Base-by-base conservation (phyloP, 345 rosid genomes). In the Corchorus capsularis region DNA sequence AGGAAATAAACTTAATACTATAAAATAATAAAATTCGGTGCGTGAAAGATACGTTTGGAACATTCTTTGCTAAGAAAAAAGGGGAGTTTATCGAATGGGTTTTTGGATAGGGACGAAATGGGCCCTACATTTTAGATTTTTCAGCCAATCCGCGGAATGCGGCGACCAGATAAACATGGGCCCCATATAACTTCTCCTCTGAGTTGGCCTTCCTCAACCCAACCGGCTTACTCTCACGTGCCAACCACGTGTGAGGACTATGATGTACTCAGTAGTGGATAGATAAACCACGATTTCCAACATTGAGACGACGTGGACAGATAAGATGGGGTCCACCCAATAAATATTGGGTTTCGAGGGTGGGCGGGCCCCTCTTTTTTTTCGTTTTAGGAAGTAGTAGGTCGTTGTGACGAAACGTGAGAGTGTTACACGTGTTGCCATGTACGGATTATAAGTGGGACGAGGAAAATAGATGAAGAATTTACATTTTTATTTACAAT, bases 101-200 rank as follows among this genome's bases (percentile, higher is more conserved):
- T 61, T 63, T 63, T 46, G 76, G 76, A 73, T 64, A 4, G 10
- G 20, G 20, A 62, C 5, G 56, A 8, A 20, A 14, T 7, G 77
- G 76, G 78, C 11, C 76, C 83, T 78, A 19, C 15, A 2, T 0
- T 6, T 14, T 4, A 52, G 34, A 20, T 60, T 39, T 39, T 62
- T 74, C 50, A 27, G 15, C 71, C 74, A 61, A 57, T 63, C 66
- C 81, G 75, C 4, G 68, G 52, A 84, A 79, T 53, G 77, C 82
- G 84, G 79, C 82, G 59, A 74, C 73, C 73, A 19, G 81, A 81
- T 50, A 65, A 77, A 74, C 45, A 8, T 3, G 2, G 74, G 78
- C 13, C 81, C 81, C 79, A 79, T 65, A 0, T 27, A 27, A 27
- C 27, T 27, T 27, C 27, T 27, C 27, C 27, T 27, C 27, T 27